phyloP scores from a whole-genome alignment of 1,284 basidiomycete species.

The Ustilago vetiveriae region DNA sequence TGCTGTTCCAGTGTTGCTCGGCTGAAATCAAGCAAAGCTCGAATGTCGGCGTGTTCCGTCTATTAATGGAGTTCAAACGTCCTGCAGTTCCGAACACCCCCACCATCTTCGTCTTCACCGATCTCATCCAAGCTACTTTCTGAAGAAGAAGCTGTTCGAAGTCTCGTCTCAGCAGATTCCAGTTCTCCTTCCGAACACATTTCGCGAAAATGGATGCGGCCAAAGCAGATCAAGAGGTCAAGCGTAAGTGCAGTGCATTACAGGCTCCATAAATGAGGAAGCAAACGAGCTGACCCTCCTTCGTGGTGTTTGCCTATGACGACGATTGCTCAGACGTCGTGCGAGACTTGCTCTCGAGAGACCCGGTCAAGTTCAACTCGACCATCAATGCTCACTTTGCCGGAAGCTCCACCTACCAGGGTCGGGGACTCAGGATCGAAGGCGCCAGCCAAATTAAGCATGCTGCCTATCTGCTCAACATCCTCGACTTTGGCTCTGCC shows the following conservation, averaged over 20 bases:
- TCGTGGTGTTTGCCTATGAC: too few species aligned
- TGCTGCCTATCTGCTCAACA: conserved; percentile 40
- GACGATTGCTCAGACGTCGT: conserved; percentile 22
- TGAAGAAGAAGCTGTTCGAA: too few species aligned
- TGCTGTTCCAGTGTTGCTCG: conserved; percentile 16
- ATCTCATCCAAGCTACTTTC: too few species aligned
- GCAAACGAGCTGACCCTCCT: too few species aligned
- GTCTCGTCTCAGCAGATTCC: too few species aligned
- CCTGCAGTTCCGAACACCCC: too few species aligned
- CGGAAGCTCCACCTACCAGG: conserved; percentile 34
- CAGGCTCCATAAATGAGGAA: too few species aligned
- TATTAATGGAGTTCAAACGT: too few species aligned
- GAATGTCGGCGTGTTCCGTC: too few species aligned
- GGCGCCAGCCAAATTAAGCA: conserved; percentile 53
- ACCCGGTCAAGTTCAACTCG: conserved; percentile 51
- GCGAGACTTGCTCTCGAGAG: conserved; percentile 37
- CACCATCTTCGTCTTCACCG: too few species aligned
- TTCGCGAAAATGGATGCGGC: conserved; percentile 26
- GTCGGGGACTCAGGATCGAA: conserved; percentile 47
- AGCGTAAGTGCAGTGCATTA: conserved; percentile 12
- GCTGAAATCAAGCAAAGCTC: too few species aligned
- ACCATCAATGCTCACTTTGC: conserved; percentile 53
- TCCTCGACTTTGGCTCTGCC: conserved; percentile 39
- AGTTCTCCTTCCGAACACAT: background rate
- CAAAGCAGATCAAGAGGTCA: conserved; percentile 24